Conservation (phyloP, 1,284 basidiomycete species). For the Cystobasidiaceae sp. region DNA sequence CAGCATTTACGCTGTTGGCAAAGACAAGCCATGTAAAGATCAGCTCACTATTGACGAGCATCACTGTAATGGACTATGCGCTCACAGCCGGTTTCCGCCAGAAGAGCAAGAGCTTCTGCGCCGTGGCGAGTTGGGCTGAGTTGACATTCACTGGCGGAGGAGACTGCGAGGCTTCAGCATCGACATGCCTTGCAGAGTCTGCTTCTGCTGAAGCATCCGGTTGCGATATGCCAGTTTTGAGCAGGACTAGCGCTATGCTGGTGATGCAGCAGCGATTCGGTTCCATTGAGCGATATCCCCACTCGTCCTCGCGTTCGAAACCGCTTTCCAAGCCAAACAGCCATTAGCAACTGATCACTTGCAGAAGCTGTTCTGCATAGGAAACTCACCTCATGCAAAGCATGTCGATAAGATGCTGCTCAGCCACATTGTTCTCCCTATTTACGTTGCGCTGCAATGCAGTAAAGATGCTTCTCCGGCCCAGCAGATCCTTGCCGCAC, state of each 20-base stretch:
- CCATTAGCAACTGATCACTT: neutral
- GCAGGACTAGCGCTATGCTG: slow-evolving; percentile 90
- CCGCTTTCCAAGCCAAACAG: neutral
- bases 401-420: slow-evolving; percentile 99
- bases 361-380: neutral
- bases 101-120: slow-evolving; percentile 94
- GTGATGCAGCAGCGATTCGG: slow-evolving; percentile 95
- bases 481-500: slow-evolving; percentile 81
- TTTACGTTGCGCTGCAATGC: slow-evolving; percentile 97
- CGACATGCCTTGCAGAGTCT: slow-evolving; percentile 6
- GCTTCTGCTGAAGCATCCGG: slow-evolving; percentile 40
- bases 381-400: slow-evolving; percentile 86
- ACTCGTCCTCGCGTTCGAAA: slow-evolving; percentile 93
- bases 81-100: slow-evolving; percentile 97
- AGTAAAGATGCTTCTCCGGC: slow-evolving; percentile 89
- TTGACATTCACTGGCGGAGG: slow-evolving; percentile 64
- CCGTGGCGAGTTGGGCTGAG: slow-evolving; percentile 88
- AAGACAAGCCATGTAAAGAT: too few species aligned
- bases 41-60: too few species aligned
- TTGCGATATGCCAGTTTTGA: slow-evolving; percentile 94
- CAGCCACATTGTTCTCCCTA: slow-evolving; percentile 97
- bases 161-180: neutral
- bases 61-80: slow-evolving; percentile 42
- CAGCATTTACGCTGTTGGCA: slow-evolving; percentile 94
- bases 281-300: slow-evolving; percentile 94